Conservation (phyloP, 139 green algal genomes). For the Closterium sp. region DNA sequence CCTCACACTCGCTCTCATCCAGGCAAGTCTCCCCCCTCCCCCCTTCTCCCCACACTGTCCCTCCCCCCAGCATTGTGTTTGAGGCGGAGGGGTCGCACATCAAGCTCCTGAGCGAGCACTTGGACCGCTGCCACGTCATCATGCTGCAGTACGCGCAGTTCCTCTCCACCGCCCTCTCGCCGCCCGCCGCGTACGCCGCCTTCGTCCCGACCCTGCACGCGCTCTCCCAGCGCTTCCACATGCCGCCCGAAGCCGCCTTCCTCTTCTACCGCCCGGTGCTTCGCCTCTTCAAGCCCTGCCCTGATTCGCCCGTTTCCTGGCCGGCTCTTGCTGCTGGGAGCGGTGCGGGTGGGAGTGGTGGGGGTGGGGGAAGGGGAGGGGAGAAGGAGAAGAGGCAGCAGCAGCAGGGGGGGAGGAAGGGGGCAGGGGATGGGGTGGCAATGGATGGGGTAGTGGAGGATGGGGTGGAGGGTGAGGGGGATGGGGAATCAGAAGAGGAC, state of each 20-base stretch:
- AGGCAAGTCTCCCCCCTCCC: too few species aligned
- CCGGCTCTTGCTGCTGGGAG: neutral
- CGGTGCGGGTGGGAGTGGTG: neutral
- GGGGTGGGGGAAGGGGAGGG: neutral
- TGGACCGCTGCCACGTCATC: constrained; percentile 75
- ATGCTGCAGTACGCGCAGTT: constrained; percentile 72
- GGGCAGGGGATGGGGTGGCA: constrained; percentile 27
- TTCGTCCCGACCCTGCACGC: constrained; percentile 63
- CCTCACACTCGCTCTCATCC: too few species aligned
- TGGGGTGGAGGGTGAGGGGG: neutral
- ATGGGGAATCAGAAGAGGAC: neutral
- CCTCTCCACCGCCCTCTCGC: constrained; percentile 58
- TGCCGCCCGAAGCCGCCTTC: constrained; percentile 70
- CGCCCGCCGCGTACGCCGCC: constrained; percentile 30
- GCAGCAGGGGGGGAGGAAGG: constrained; percentile 13
- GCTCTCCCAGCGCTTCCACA: constrained; percentile 60
- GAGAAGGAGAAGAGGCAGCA: constrained; percentile 25
- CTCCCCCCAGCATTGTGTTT: constrained; percentile 61
- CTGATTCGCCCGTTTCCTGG: neutral
- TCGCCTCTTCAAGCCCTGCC: constrained; percentile 24
- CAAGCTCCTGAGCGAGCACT: constrained; percentile 79
- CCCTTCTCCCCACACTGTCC: too few species aligned
- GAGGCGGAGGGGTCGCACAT: constrained; percentile 66
- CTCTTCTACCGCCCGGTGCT: constrained; percentile 68
- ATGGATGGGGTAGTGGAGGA: constrained; percentile 1